Evolutionary conservation across 1,284 basidiomycete species (phyloP).

Genomic region (Heterobasidion occidentale): DNA sequence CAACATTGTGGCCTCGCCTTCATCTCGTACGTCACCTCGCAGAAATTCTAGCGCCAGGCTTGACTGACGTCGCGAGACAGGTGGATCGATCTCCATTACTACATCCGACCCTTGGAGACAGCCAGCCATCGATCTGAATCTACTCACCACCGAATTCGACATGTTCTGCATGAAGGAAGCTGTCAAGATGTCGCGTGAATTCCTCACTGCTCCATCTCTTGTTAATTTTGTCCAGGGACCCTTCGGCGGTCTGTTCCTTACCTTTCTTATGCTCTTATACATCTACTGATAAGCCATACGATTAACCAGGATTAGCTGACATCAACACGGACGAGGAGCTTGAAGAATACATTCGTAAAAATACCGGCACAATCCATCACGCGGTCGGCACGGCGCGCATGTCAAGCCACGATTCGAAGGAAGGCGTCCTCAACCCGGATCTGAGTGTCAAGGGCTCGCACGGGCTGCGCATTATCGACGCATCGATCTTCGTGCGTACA

Average conservation of each 20-base stretch:
- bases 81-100: constrained; percentile 28
- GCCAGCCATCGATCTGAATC: constrained; percentile 30
- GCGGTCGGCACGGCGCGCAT: constrained; percentile 18
- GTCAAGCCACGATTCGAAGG: constrained; percentile 7
- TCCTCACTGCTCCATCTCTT: constrained; percentile 25
- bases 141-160: constrained; percentile 28
- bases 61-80: constrained; percentile 12
- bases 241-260: not conserved
- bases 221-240: constrained; percentile 22
- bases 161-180: constrained; percentile 24
- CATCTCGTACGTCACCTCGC: not conserved
- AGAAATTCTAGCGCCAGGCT: not conserved
- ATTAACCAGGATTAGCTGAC: not conserved
- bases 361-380: constrained; percentile 25
- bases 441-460: constrained; percentile 12
- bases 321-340: constrained; percentile 22
- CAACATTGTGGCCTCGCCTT: constrained; percentile 4
- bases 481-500: constrained; percentile 4
- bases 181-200: constrained; percentile 21
- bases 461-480: constrained; percentile 14
- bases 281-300: not conserved
- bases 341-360: constrained; percentile 17
- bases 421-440: constrained; percentile 14
- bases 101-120: constrained; percentile 28
- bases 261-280: not conserved